These are phyloP conservation scores for Yamadazyma laniorum DNA, from an alignment of 805 yeast species.

Conservation along the genomic window DNA sequence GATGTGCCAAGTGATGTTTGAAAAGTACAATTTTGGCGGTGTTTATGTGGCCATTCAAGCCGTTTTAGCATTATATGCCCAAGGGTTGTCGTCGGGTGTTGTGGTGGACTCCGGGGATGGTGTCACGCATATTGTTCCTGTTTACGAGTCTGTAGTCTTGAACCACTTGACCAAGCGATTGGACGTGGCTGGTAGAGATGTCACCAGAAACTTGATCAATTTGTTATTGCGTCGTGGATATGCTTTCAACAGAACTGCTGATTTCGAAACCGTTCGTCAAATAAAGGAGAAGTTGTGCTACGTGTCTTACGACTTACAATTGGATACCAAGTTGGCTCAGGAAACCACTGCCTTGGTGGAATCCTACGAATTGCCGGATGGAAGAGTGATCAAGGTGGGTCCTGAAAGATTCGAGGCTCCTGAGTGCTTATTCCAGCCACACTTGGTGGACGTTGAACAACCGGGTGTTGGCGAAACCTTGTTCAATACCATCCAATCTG, in stretches of 20 bases:
- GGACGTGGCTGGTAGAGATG: conserved; percentile 98
- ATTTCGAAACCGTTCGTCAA: conserved; percentile 97
- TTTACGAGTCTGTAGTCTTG: conserved; percentile 93
- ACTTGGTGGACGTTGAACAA: conserved; percentile 91
- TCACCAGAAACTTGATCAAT: conserved; percentile 92
- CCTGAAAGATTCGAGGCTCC: conserved; percentile 96
- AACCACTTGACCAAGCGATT: conserved; percentile 89
- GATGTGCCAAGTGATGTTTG: conserved; percentile 93
- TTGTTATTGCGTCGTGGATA: conserved; percentile 92
- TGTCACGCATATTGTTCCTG: conserved; percentile 97
- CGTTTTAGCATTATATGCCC: conserved; percentile 95
- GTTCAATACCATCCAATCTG: conserved; percentile 89
- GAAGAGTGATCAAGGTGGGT: conserved; percentile 89
- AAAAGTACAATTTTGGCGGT: conserved; percentile 84
- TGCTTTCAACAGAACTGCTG: conserved; percentile 97
- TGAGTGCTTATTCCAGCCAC: conserved; percentile 95
- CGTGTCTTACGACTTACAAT: conserved; percentile 88
- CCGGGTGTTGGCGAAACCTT: conserved; percentile 94
- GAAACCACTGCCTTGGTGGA: conserved; percentile 96
- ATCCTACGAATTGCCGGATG: conserved; percentile 92
- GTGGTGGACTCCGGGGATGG: conserved; percentile 99
- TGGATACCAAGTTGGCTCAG: conserved; percentile 81
- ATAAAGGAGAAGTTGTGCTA: conserved; percentile 95
- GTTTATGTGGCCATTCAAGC: conserved; percentile 97
- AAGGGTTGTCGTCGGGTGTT: conserved; percentile 94